phyloP scores from a whole-genome alignment of 1,284 basidiomycete species.

The Porogramme epimiltina region DNA sequence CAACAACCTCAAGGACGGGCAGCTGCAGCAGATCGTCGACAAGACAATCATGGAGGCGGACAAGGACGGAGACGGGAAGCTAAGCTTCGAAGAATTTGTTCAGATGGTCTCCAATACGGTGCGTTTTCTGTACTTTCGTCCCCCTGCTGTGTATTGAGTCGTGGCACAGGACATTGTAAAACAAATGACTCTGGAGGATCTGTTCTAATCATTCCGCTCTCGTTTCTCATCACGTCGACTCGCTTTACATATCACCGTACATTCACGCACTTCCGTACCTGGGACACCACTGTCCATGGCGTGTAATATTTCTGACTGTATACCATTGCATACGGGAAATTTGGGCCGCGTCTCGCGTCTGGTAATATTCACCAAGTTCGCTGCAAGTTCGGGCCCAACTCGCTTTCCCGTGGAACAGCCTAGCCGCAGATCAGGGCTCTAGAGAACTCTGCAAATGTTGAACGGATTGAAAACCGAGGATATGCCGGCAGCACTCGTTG shows the following conservation, averaged over 20 bases:
- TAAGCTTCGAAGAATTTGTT: conserved; percentile 96
- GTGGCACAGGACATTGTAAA: conserved; percentile 83
- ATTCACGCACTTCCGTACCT: conserved; percentile 9
- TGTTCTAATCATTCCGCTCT: conserved; percentile 55
- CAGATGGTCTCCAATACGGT: conserved; percentile 97
- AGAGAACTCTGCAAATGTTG: not conserved
- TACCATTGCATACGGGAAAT: conserved; percentile 14
- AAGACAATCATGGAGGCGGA: conserved; percentile 99
- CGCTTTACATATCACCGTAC: conserved; percentile 12
- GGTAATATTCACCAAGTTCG: not conserved
- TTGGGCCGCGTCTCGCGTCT: conserved; percentile 1
- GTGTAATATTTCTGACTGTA: conserved; percentile 24
- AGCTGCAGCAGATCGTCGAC: conserved; percentile 99
- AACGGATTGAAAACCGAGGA: not conserved
- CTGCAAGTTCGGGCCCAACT: not conserved
- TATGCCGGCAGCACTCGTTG: not conserved
- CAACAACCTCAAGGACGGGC: conserved; percentile 98
- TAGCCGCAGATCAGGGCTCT: not conserved
- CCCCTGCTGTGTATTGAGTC: conserved; percentile 13
- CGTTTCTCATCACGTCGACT: conserved; percentile 7
- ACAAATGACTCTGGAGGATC: conserved; percentile 97
- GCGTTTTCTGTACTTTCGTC: conserved; percentile 30
- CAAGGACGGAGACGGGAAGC: conserved; percentile 95
- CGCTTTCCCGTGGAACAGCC: too few relatives aligned
- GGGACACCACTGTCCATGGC: conserved; percentile 17